These are phyloP conservation scores for Protomyces lactucae-debilis DNA, from an alignment of 1,139 yeast genomes.

Conservation along the genomic window DNA sequence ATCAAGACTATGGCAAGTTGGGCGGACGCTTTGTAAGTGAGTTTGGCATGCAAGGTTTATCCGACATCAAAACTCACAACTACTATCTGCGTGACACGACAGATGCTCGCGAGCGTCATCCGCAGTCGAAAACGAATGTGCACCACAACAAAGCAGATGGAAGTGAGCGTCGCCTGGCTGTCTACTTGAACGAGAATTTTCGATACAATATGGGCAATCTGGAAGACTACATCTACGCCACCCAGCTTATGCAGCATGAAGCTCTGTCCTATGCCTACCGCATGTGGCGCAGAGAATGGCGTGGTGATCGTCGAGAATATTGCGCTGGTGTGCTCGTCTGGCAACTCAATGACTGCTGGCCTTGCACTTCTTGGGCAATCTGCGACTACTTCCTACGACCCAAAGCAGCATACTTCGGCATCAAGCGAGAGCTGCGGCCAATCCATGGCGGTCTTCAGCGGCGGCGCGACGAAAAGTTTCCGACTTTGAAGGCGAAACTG, in stretches of 20 bases:
- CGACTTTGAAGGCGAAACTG: background rate
- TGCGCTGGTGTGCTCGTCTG: slow-evolving; percentile 48
- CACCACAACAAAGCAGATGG: slow-evolving; percentile 46
- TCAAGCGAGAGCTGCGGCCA: slow-evolving; percentile 46
- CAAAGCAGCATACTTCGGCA: slow-evolving; percentile 47
- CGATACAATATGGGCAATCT: slow-evolving; percentile 33
- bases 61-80: slow-evolving; percentile 39
- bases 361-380: slow-evolving; percentile 48
- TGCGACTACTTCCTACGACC: slow-evolving; percentile 45
- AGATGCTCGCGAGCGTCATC: slow-evolving; percentile 37
- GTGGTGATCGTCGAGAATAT: slow-evolving; percentile 40
- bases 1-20: slow-evolving; percentile 45
- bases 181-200: slow-evolving; percentile 47
- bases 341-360: slow-evolving; percentile 55
- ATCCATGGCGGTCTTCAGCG: slow-evolving; percentile 43
- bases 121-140: slow-evolving; percentile 44
- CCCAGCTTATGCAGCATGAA: slow-evolving; percentile 51
- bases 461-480: background rate
- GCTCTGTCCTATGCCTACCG: slow-evolving; percentile 48
- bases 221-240: slow-evolving; percentile 48
- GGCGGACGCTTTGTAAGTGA: slow-evolving; percentile 48
- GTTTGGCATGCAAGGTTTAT: slow-evolving; percentile 49
- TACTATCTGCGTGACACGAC: slow-evolving; percentile 38
- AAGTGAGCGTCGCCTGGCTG: slow-evolving; percentile 46
- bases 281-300: slow-evolving; percentile 49